Evolutionary conservation across 2,329 filamentous ascomycete species (phyloP).

Genomic region (Penicillium sp.): DNA sequence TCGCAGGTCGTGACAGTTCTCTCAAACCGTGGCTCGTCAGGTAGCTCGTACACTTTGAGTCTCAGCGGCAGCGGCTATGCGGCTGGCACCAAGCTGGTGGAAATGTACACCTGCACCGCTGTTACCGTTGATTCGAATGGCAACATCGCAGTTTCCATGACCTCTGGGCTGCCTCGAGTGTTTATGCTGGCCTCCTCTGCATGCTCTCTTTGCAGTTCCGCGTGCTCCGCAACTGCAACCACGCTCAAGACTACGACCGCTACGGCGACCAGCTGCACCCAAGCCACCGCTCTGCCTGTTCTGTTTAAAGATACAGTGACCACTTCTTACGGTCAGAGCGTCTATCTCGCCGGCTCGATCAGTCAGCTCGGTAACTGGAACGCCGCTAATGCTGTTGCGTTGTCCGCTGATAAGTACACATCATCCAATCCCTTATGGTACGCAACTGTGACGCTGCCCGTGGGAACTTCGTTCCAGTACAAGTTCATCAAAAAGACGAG

Average conservation of each 20-base stretch:
- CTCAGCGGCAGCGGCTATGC: slow-evolving; percentile 19
- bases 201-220: slow-evolving; percentile 5
- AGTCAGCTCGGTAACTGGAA: slow-evolving; percentile 59
- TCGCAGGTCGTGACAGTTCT: slow-evolving; percentile 39
- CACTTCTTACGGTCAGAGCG: slow-evolving; percentile 56
- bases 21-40: slow-evolving; percentile 36
- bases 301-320: slow-evolving; percentile 56
- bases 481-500: slow-evolving; percentile 59
- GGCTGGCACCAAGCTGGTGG: slow-evolving; percentile 20
- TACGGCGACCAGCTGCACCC: slow-evolving; percentile 12
- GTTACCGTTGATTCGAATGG: slow-evolving; percentile 41
- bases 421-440: slow-evolving; percentile 57
- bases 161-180: slow-evolving; percentile 39
- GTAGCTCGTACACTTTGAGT: slow-evolving; percentile 18
- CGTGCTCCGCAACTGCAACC: slow-evolving; percentile 1
- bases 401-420: slow-evolving; percentile 57
- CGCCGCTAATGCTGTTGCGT: slow-evolving; percentile 46
- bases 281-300: slow-evolving; percentile 48
- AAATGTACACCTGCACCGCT: slow-evolving; percentile 36
- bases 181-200: slow-evolving; percentile 15
- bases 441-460: slow-evolving; percentile 48
- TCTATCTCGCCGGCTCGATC: slow-evolving; percentile 60
- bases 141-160: slow-evolving; percentile 41
- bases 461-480: slow-evolving; percentile 56
- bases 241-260: slow-evolving; percentile 4